phyloP scores from a whole-genome alignment of 2,329 filamentous ascomycete species.

The Botrytis sinoallii region DNA sequence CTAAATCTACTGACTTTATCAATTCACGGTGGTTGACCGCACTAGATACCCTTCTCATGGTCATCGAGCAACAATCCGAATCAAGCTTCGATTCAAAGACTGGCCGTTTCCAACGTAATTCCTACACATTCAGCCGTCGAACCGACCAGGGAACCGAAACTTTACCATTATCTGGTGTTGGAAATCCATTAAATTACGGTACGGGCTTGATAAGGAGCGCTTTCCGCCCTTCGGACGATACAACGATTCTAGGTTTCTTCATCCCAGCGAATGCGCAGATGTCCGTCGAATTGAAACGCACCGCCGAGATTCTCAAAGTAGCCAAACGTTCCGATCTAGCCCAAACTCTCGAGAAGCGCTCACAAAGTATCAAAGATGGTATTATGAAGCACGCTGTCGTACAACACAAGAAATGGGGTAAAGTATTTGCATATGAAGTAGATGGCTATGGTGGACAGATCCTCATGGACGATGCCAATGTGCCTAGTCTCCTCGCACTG shows the following conservation, averaged over 20 bases:
- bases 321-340: conserved; percentile 53
- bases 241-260: conserved; percentile 89
- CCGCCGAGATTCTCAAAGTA: conserved; percentile 64
- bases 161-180: conserved; percentile 73
- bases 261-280: conserved; percentile 98
- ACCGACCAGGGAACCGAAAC: conserved; percentile 89
- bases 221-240: conserved; percentile 92
- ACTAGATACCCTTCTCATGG: conserved; percentile 67
- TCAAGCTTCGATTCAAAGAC: conserved; percentile 74
- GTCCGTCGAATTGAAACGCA: conserved; percentile 78
- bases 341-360: conserved; percentile 55
- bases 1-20: conserved; percentile 73
- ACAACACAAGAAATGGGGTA: conserved; percentile 68
- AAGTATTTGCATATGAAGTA: conserved; percentile 83
- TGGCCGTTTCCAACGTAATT: conserved; percentile 63
- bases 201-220: conserved; percentile 87
- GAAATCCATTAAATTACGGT: conserved; percentile 83
- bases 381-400: conserved; percentile 84
- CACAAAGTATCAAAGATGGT: conserved; percentile 65
- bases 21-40: conserved; percentile 76
- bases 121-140: conserved; percentile 81
- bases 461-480: conserved; percentile 87
- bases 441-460: conserved; percentile 81
- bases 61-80: conserved; percentile 74
- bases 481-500: conserved; percentile 75